These are phyloP conservation scores for Candida albicans DNA, from an alignment of 1,139 yeast species.

Conservation along the genomic window DNA sequence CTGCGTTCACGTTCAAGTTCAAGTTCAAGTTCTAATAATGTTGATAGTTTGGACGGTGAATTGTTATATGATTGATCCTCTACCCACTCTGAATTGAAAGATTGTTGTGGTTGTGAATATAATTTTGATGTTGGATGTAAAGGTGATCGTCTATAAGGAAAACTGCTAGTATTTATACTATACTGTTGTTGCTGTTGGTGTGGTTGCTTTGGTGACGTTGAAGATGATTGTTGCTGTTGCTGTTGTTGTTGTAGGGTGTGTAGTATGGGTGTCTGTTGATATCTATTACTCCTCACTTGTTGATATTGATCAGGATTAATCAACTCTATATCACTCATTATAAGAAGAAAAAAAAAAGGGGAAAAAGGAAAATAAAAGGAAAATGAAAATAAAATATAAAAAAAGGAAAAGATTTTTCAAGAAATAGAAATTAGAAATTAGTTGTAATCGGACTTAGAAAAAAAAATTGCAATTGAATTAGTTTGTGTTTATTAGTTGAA, in stretches of 20 bases:
- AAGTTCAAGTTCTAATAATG: slow-evolving; percentile 12
- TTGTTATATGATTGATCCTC: slow-evolving; percentile 30
- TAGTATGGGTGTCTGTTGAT: too few species aligned
- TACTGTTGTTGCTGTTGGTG: slow-evolving; percentile 1
- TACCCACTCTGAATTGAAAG: slow-evolving; percentile 39
- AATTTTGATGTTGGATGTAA: slow-evolving; percentile 13
- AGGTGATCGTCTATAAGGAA: slow-evolving; percentile 12
- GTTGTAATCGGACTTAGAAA: not conserved
- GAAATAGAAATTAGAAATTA: too few species aligned
- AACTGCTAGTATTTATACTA: not conserved
- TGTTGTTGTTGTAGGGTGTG: not conserved
- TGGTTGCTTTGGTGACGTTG: not conserved
- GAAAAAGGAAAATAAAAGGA: not conserved
- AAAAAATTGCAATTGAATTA: not conserved
- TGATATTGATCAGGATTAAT: not conserved
- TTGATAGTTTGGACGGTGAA: slow-evolving; percentile 24
- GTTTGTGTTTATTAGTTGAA: too few species aligned
- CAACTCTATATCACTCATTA: not conserved
- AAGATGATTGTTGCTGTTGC: not conserved
- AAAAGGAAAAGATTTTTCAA: too few species aligned
- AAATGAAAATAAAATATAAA: not conserved
- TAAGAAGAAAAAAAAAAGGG: slow-evolving; percentile 1
- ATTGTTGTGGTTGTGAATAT: slow-evolving; percentile 20
- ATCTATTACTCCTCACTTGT: not conserved
- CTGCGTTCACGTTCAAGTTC: slow-evolving; percentile 10